phyloP scores from a whole-genome alignment of 805 yeast species.

The Wickerhamiella siamensis region DNA sequence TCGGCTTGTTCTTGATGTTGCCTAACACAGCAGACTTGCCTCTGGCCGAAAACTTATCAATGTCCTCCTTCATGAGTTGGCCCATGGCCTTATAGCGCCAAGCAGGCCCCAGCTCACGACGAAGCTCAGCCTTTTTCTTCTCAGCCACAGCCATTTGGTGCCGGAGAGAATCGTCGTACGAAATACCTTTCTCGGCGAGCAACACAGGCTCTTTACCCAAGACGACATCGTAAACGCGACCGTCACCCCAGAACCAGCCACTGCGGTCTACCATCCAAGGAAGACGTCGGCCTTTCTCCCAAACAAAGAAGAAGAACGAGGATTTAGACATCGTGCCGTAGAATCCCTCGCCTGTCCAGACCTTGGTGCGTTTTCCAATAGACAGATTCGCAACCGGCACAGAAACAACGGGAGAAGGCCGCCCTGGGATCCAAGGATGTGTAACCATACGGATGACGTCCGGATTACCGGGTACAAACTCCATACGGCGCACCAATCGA shows the following conservation, averaged over 20 bases:
- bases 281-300: constrained; percentile 38
- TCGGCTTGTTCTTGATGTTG: constrained; percentile 3
- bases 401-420: constrained; percentile 60
- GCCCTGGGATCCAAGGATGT: constrained; percentile 62
- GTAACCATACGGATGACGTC: constrained; percentile 52
- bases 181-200: constrained; percentile 57
- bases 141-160: constrained; percentile 34
- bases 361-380: constrained; percentile 47
- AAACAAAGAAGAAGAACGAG: constrained; percentile 57
- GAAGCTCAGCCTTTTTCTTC: constrained; percentile 36
- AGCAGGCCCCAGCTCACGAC: constrained; percentile 43
- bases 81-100: constrained; percentile 42
- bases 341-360: constrained; percentile 79
- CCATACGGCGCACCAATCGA: constrained; percentile 57
- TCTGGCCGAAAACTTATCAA: constrained; percentile 20
- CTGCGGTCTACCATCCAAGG: constrained; percentile 74
- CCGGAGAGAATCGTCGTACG: constrained; percentile 45
- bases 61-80: constrained; percentile 32
- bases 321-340: constrained; percentile 70
- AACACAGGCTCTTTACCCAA: constrained; percentile 69
- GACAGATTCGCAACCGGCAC: constrained; percentile 43
- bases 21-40: constrained; percentile 16
- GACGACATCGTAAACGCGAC: constrained; percentile 66
- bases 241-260: constrained; percentile 91
- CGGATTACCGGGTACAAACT: constrained; percentile 44